Evolutionary conservation across 1,284 basidiomycete genomes (phyloP).

Genomic region (Pseudozyma thailandica): DNA sequence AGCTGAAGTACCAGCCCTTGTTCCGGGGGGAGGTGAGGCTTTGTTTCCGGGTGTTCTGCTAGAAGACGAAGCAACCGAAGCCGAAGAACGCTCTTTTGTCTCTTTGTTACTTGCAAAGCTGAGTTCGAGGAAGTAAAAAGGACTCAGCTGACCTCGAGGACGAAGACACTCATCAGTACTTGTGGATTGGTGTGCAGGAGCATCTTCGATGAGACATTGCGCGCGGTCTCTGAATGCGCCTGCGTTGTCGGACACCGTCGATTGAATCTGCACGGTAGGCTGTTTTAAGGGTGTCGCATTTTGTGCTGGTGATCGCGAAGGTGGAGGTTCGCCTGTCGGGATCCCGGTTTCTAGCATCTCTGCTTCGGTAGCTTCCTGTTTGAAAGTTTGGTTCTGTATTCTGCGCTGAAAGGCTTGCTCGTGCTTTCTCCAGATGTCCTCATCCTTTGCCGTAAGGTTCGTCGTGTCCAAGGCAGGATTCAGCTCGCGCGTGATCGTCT

Average conservation of each 20-base stretch:
- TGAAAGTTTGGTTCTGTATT: conserved; percentile 26
- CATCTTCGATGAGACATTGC: conserved; percentile 23
- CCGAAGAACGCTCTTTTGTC: no score
- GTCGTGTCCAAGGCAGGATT: conserved; percentile 1
- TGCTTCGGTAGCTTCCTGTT: conserved; percentile 8
- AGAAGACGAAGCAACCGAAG: neutral
- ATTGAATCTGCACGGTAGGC: neutral
- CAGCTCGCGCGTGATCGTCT: neutral
- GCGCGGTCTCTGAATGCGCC: neutral
- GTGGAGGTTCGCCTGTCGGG: conserved; percentile 7
- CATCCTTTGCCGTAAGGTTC: conserved; percentile 30
- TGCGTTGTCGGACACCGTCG: neutral
- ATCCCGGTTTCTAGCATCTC: conserved; percentile 6
- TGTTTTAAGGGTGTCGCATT: neutral
- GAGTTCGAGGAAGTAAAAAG: conserved; percentile 11
- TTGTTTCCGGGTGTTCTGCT: neutral
- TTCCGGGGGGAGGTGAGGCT: neutral
- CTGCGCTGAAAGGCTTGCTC: conserved; percentile 47
- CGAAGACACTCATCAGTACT: conserved; percentile 5
- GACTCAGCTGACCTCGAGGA: conserved; percentile 3
- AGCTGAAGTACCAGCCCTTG: neutral
- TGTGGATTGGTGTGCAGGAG: neutral
- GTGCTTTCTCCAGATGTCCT: conserved; percentile 49
- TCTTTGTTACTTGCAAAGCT: neutral
- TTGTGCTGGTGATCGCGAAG: conserved; percentile 2